Conservation (phyloP, 2,329 filamentous ascomycete genomes). For the Colletotrichum endophyticum region DNA sequence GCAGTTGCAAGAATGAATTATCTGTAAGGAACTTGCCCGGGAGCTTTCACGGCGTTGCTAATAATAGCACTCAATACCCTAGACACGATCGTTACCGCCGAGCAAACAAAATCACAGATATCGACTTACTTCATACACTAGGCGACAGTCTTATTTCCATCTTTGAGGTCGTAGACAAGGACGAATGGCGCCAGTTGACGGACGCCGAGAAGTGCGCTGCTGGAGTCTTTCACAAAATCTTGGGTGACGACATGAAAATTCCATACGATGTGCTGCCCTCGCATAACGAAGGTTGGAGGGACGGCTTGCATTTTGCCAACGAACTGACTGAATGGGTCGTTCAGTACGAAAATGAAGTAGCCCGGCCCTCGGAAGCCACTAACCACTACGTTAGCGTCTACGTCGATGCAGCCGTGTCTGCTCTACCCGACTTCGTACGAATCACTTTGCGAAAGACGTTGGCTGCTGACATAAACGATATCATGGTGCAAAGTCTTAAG, state of each 20-base stretch:
- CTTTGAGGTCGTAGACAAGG: slow-evolving; percentile 52
- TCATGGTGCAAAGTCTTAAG: slow-evolving; percentile 20
- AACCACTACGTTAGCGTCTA: slow-evolving; percentile 27
- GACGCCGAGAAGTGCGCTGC: slow-evolving; percentile 60
- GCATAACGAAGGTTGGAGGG: slow-evolving; percentile 41
- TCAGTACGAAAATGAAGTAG: slow-evolving; percentile 49
- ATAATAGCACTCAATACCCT: neutral
- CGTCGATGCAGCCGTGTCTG: slow-evolving; percentile 38
- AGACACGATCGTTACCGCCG: slow-evolving; percentile 60
- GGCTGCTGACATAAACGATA: slow-evolving; percentile 12
- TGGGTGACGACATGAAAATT: slow-evolving; percentile 62
- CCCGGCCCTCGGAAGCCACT: slow-evolving; percentile 37
- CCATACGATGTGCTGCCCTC: slow-evolving; percentile 48
- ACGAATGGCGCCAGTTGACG: slow-evolving; percentile 63
- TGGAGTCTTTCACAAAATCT: slow-evolving; percentile 61
- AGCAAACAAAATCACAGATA: slow-evolving; percentile 62
- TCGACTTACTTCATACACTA: slow-evolving; percentile 70
- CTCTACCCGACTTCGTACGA: slow-evolving; percentile 11
- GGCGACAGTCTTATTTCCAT: slow-evolving; percentile 62
- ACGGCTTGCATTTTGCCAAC: slow-evolving; percentile 58
- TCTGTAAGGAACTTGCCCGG: slow-evolving; percentile 32
- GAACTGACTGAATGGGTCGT: slow-evolving; percentile 54
- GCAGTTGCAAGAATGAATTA: slow-evolving; percentile 69
- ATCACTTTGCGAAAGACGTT: slow-evolving; percentile 13
- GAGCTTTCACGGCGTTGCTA: neutral